A percentile compares a stretch with the other conserved stretches of the same genome.
Evolutionary conservation across 2,329 filamentous ascomycete genomes (phyloP).

Genomic region (Incumbomyces delicatus): DNA sequence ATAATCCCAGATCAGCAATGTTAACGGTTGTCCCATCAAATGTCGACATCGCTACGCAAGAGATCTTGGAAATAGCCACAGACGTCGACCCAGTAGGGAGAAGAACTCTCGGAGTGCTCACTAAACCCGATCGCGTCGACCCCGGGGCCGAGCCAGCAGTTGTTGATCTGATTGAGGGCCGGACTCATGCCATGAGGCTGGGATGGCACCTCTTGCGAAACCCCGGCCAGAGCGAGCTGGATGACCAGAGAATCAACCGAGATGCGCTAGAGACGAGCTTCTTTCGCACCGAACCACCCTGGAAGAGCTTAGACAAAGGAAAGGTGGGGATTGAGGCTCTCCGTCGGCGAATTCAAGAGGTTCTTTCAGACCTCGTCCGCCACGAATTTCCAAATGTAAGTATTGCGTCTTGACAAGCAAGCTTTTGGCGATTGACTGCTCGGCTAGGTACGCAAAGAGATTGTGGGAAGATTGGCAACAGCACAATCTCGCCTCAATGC

Average conservation of each 20-base stretch:
- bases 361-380: slow-evolving; percentile 34
- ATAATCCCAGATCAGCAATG: slow-evolving; percentile 32
- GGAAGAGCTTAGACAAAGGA: slow-evolving; percentile 29
- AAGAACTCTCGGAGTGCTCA: slow-evolving; percentile 41
- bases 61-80: slow-evolving; percentile 34
- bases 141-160: slow-evolving; percentile 23
- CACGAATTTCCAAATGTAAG: slow-evolving; percentile 37
- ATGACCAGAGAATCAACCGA: slow-evolving; percentile 19
- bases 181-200: slow-evolving; percentile 18
- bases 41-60: slow-evolving; percentile 37
- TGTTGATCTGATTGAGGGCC: slow-evolving; percentile 23
- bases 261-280: slow-evolving; percentile 27
- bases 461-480: slow-evolving; percentile 13
- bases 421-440: too few relatives aligned
- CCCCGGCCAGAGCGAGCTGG: slow-evolving; percentile 24
- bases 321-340: slow-evolving; percentile 35
- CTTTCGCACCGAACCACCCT: slow-evolving; percentile 25
- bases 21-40: slow-evolving; percentile 36
- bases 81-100: slow-evolving; percentile 28
- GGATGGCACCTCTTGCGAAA: slow-evolving; percentile 29
- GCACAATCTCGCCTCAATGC: slow-evolving; percentile 19
- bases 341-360: slow-evolving; percentile 30
- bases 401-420: background rate
- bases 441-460: background rate
- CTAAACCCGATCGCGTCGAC: slow-evolving; percentile 50